Conservation (phyloP, 2,329 filamentous ascomycete species). For the Diaporthe longicolla region DNA sequence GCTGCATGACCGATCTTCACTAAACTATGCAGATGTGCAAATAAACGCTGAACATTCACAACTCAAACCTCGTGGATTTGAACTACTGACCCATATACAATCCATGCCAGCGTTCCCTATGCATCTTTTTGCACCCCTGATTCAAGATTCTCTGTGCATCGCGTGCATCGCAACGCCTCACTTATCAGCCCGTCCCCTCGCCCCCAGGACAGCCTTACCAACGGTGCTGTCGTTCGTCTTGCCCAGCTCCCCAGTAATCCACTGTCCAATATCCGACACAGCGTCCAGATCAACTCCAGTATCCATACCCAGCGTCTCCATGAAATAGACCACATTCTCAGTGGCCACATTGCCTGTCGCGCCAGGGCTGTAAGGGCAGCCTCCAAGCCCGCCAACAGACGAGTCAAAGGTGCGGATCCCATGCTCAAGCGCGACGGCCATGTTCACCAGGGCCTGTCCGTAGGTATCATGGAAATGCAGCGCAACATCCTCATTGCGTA, state of each 20-base stretch:
- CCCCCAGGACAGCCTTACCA: conserved; percentile 74
- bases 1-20: not conserved
- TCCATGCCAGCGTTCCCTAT: not conserved
- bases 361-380: conserved; percentile 87
- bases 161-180: not conserved
- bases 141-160: not conserved
- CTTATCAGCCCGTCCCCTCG: conserved; percentile 48
- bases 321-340: conserved; percentile 85
- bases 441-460: conserved; percentile 87
- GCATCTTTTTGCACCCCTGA: conserved; percentile 1
- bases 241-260: conserved; percentile 77
- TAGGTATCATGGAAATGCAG: conserved; percentile 94
- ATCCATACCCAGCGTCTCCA: conserved; percentile 80
- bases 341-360: conserved; percentile 90
- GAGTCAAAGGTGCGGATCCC: conserved; percentile 85
- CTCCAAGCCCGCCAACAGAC: conserved; percentile 84
- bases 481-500: conserved; percentile 79
- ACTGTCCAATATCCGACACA: conserved; percentile 77
- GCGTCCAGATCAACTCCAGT: conserved; percentile 80
- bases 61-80: not conserved
- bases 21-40: not conserved
- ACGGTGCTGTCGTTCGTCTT: conserved; percentile 75
- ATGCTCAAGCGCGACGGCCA: conserved; percentile 81
- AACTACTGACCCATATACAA: not conserved
- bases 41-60: not conserved